phyloP scores from a whole-genome alignment of 78 protist genomes.

The Dictyostelium capitatum region DNA sequence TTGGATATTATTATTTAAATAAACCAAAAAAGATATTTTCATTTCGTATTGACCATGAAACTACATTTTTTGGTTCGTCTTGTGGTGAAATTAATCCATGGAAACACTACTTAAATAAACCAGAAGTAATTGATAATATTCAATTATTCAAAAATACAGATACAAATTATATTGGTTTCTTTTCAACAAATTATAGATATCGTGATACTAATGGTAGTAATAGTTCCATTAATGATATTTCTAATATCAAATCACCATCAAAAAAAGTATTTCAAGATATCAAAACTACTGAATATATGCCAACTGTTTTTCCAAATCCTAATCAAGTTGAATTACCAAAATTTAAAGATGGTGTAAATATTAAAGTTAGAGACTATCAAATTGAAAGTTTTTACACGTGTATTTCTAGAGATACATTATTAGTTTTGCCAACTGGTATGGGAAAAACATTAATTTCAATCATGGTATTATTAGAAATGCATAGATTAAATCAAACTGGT shows the following conservation, averaged over 20 bases:
- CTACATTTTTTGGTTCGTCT: background rate
- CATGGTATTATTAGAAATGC: background rate
- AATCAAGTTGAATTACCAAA: background rate
- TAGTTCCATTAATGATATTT: background rate
- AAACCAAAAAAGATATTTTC: background rate
- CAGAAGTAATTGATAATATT: background rate
- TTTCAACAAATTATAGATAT: background rate
- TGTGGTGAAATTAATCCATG: background rate
- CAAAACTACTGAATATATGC: background rate
- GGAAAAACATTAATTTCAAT: slow-evolving; percentile 34
- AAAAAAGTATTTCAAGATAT: background rate
- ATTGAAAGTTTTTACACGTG: slow-evolving; percentile 14
- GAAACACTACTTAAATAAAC: background rate
- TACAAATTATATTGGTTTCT: background rate
- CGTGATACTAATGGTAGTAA: background rate
- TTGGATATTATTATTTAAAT: background rate
- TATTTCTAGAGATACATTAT: background rate
- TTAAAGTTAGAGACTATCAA: slow-evolving; percentile 17
- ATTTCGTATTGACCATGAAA: slow-evolving; percentile 1
- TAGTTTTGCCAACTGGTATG: slow-evolving; percentile 68
- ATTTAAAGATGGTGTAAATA: background rate
- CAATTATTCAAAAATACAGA: slow-evolving; percentile 6
- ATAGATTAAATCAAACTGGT: background rate
- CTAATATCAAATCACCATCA: background rate
- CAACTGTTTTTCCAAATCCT: background rate